Evolutionary conservation across 768 basidiomycete species (phyloP).

Genomic region (Pulveroboletus sp.): DNA sequence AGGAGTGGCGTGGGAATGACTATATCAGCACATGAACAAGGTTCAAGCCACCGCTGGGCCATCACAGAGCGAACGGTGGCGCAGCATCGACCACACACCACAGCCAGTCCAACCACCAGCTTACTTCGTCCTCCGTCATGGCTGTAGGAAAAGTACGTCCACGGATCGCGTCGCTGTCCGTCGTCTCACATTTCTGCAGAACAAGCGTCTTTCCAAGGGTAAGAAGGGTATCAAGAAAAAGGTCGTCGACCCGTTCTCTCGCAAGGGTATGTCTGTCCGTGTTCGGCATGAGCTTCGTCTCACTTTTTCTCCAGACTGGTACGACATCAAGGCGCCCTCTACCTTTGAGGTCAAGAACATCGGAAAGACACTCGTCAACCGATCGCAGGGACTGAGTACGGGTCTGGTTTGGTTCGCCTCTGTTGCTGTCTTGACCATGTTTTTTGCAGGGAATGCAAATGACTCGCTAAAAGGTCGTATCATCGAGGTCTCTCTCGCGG

Average conservation of each 20-base stretch:
- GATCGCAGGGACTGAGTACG: constrained; percentile 96
- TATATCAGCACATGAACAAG: constrained; percentile 41
- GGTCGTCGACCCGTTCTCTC: constrained; percentile 99
- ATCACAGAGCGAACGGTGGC: constrained; percentile 11
- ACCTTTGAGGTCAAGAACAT: constrained; percentile 96
- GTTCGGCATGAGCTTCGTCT: neutral
- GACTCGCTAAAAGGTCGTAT: constrained; percentile 98
- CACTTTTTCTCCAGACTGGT: constrained; percentile 75
- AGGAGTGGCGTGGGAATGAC: constrained; percentile 39
- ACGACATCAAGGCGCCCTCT: constrained; percentile 97
- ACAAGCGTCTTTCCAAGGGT: constrained; percentile 96
- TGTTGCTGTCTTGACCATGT: constrained; percentile 7
- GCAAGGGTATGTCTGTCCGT: constrained; percentile 69
- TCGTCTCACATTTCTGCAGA: constrained; percentile 43
- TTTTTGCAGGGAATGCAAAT: constrained; percentile 83
- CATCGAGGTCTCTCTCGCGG: constrained; percentile 91
- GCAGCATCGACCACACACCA: constrained; percentile 24
- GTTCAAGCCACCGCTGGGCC: constrained; percentile 51
- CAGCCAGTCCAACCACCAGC: constrained; percentile 48
- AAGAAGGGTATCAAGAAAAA: constrained; percentile 99
- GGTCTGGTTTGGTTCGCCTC: constrained; percentile 17
- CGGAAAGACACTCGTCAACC: constrained; percentile 98
- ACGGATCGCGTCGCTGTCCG: neutral
- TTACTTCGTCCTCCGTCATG: constrained; percentile 51
- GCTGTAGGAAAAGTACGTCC: constrained; percentile 80